Base-by-base conservation (phyloP, 2,329 filamentous ascomycete species). In the Penicillium freii region DNA sequence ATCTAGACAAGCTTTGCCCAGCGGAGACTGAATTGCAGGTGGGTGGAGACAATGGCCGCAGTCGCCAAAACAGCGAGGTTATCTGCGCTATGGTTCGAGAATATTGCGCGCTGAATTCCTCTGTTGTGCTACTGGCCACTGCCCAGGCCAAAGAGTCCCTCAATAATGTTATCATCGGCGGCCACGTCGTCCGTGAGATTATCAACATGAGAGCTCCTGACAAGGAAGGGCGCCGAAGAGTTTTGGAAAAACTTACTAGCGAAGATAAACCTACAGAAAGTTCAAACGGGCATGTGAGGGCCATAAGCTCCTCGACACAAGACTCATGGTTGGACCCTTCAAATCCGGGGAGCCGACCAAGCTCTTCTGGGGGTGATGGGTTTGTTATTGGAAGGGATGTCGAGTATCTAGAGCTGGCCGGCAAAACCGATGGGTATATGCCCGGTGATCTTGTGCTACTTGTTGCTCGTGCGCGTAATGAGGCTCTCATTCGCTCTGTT, bases 341-440 rank as follows among this genome's bases (percentile, higher is more conserved):
- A 5, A 87, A 86, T 60, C 80, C 83, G 44, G 74, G 78, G 7
- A 86, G 83, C 58, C 68, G 71, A 17, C 73, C 77, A 4, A 74
- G 75, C 49, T 76, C 76, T 29, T 72, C 79, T 13, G 78, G 75
- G 11, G 72, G 69, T 53, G 83, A 84, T 52, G 89, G 88, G 0
- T 94, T 96, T 67, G 76, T 87, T 1, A 78, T 96, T 6, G 89
- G 92, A 57, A 78, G 85, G 0, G 84, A 89, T 48, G 84, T 99
- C 10, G 94, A 99, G 72, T 90, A 97, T 57, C 84, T 97, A 9
- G 93, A 97, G 62, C 83, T 99, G 55, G 92, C 95, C 19, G 92
- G 94, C 1, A 88, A 93, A 65, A 97, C 93, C 0, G 94, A 99
- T 70, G 94, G 94, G 0, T 99, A 97, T 71, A 97, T 97, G 92